phyloP scores from a whole-genome alignment of 1,284 basidiomycete genomes.

The Boletus albobrunnescens region DNA sequence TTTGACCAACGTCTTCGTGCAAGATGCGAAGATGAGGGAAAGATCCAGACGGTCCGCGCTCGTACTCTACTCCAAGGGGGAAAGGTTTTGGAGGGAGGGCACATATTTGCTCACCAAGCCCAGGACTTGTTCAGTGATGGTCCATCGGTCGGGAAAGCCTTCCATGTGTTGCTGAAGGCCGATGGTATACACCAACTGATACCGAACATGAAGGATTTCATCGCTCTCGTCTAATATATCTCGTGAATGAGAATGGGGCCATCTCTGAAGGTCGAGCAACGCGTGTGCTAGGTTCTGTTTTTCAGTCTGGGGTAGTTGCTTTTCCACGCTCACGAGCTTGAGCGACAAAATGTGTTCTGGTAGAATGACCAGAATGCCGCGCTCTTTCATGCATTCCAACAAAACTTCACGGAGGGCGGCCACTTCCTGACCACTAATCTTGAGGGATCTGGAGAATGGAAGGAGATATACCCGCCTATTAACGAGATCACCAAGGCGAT shows the following conservation, averaged over 20 bases:
- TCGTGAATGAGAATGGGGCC: conserved; percentile 36
- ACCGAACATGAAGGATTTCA: conserved; percentile 46
- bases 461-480: conserved; percentile 46
- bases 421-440: conserved; percentile 11
- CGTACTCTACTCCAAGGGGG: conserved; percentile 19
- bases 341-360: conserved; percentile 55
- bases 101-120: conserved; percentile 20
- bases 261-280: conserved; percentile 30
- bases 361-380: conserved; percentile 45
- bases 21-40: conserved; percentile 38
- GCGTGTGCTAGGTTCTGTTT: background rate
- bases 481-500: conserved; percentile 40
- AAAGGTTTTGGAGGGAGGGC: conserved; percentile 5
- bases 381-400: conserved; percentile 35
- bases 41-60: conserved; percentile 10
- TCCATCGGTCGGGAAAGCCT: conserved; percentile 47
- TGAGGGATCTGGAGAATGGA: conserved; percentile 44
- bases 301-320: conserved; percentile 12
- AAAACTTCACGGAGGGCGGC: conserved; percentile 32
- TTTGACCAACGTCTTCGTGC: conserved; percentile 19
- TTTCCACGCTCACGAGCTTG: conserved; percentile 42
- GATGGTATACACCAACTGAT: conserved; percentile 48
- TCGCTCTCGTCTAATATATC: conserved; percentile 55
- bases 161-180: conserved; percentile 41
- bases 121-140: conserved; percentile 40